Evolutionary conservation across 176 grass and related monocot genomes (phyloP).

Genomic region (Lolium rigidum): DNA sequence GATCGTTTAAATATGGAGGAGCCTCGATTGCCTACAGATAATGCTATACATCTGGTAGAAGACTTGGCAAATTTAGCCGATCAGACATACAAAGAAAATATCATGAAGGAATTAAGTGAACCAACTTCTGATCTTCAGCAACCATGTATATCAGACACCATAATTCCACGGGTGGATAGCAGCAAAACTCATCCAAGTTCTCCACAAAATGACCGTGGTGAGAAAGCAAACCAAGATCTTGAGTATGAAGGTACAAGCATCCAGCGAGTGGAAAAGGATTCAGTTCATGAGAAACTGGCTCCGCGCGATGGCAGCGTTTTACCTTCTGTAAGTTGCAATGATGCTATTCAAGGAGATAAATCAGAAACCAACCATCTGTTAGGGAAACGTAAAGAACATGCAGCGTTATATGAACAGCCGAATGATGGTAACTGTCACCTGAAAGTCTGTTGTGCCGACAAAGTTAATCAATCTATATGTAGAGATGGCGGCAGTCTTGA

Average conservation of each 20-base stretch:
- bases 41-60: slow-evolving; percentile 17
- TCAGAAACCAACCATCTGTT: slow-evolving; percentile 33
- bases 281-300: neutral
- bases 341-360: slow-evolving; percentile 26
- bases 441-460: slow-evolving; percentile 5
- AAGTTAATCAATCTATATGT: slow-evolving; percentile 33
- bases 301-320: neutral
- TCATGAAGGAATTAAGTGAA: neutral
- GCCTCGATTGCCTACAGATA: slow-evolving; percentile 15
- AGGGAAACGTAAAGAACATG: slow-evolving; percentile 32
- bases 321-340: slow-evolving; percentile 32
- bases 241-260: slow-evolving; percentile 10
- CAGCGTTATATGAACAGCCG: neutral
- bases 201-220: slow-evolving; percentile 26
- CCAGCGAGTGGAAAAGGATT: slow-evolving; percentile 29
- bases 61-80: neutral
- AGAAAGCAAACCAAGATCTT: slow-evolving; percentile 38
- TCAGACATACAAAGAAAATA: neutral
- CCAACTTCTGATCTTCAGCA: slow-evolving; percentile 15
- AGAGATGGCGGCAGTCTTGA: slow-evolving; percentile 32
- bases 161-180: slow-evolving; percentile 13
- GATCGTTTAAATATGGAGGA: slow-evolving; percentile 25
- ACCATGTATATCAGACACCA: neutral
- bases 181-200: slow-evolving; percentile 33
- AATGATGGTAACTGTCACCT: slow-evolving; percentile 4